Evolutionary conservation across 2,329 filamentous ascomycete species (phyloP).

Genomic region (Sphaerulina populicola): DNA sequence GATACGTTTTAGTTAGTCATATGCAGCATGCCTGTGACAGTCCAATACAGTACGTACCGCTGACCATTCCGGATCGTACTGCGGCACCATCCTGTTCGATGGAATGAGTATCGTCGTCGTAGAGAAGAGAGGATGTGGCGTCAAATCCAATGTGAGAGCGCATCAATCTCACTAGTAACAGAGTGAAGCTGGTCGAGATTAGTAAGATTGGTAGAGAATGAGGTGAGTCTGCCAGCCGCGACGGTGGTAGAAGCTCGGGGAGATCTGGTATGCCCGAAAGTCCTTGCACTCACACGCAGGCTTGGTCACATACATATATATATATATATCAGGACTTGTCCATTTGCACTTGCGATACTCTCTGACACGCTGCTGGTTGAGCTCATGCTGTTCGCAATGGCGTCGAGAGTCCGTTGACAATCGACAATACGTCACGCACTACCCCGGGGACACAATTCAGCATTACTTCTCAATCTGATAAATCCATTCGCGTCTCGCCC

Average conservation of each 20-base stretch:
- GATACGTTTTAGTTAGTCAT: background rate
- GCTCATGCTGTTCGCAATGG: no score
- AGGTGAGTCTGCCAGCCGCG: background rate
- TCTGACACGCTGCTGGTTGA: no score
- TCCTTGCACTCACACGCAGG: no score
- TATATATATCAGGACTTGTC: no score
- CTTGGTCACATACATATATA: no score
- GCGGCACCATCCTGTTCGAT: background rate
- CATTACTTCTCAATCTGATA: no score
- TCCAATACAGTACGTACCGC: background rate
- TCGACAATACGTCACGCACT: no score
- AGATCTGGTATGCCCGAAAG: background rate
- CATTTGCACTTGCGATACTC: no score
- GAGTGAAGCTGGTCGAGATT: background rate
- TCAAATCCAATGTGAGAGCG: background rate
- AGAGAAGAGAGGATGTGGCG: background rate
- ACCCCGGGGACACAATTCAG: no score
- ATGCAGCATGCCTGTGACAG: background rate
- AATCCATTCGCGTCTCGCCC: no score
- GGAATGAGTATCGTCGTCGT: no score
- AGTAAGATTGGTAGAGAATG: background rate
- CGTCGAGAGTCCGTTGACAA: no score
- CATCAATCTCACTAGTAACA: background rate
- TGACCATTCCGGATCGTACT: conserved; percentile 7
- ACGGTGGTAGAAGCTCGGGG: background rate